Evolutionary conservation across 2,329 filamentous ascomycete genomes (phyloP), one percentile per base, ranked within the genome.

Genomic region (Exophiala sp.): DNA sequence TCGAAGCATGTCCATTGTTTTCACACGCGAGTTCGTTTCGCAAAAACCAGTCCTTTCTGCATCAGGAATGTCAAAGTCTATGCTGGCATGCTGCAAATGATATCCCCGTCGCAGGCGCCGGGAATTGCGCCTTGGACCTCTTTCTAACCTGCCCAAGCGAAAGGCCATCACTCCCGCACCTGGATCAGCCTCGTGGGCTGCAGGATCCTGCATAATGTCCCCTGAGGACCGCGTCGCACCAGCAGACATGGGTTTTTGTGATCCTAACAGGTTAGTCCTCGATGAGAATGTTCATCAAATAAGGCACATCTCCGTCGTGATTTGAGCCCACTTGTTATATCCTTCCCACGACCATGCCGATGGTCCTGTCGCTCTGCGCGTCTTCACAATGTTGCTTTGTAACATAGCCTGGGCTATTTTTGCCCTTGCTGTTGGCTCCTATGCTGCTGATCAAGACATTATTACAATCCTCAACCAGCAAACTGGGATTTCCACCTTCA

Each of bases 381-480:
- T 18, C 38, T 48, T 44, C 55, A 55, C 38, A 32, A 58, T 58
- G 55, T 52, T 41, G 48, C 40, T 51, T 16, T 50, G 12, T 24
- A 8, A 36, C 44, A n/a, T 46, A 32, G 14, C 20, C 20, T 47
- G 46, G 38, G 45, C 48, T 39, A 33, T 53, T 18, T 24, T 50
- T n/a, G 16, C 32, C 11, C 20, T 50, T 24, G 33, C 47, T 32
- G 38, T 16, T 46, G 41, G 46, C 39, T 44, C 45, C 36, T 40
- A 50, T 9, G 52, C 52, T 9, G 52, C 46, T 3, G 52, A 59
- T 29, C 59, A 62, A 51, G 54, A 61, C 33, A 52, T 63, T 24
- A 47, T 62, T 43, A 57, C 57, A 29, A 54, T 62, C 33, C 50
- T 63, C 32, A 46, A 44, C 14, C 51, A 58, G 45, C 61, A 63